Base-by-base conservation (phyloP, 106 monocot species). In the Acorus gramineus region DNA sequence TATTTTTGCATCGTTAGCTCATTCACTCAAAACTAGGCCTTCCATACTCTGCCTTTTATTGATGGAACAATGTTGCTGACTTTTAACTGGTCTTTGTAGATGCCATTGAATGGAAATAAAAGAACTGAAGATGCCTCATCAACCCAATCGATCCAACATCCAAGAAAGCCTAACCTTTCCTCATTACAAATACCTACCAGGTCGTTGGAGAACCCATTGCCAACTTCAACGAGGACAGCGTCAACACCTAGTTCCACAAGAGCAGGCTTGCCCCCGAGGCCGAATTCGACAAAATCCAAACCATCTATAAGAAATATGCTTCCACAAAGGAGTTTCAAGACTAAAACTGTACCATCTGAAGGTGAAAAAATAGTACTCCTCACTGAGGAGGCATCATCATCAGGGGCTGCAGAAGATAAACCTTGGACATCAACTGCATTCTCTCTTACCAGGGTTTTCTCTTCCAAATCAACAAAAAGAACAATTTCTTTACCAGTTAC, bases 251-350 rank as follows among this genome's bases (percentile, higher is more conserved):
- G 55, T 76, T 86, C 84, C 49, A 56, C 74, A 46, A 84, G 84
- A 73, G 63, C 71, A 46, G 89, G 90, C n/a, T 79, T 95, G 74
- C 90, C 95, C 9, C 95, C 95, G 1, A 77, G 87, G 53, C 95
- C 95, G 47, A 71, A 55, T 68, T 80, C 90, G 44, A 71, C 90
- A 13, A 83, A 75, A 71, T n/a, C 75, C 56, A 90, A 82, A 81
- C 57, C 84, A 55, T 68, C 83, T 48, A 59, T 72, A 6, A 74
- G 64, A 74, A 78, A 59, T 65, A 47, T 84, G 43, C 66, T 82
- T 65, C 87, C 82, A 12, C 87, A 85, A 11, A 12, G 66, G 72
- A 89, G 86, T 71, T 63, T 85, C 6, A 88, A 61, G 59, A 49
- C 72, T 3, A 85, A 72, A 65, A 90, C 10, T 69, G 64, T 64